Conservation (phyloP, 768 basidiomycete species). For the Brasilioporus rufonigricans region DNA sequence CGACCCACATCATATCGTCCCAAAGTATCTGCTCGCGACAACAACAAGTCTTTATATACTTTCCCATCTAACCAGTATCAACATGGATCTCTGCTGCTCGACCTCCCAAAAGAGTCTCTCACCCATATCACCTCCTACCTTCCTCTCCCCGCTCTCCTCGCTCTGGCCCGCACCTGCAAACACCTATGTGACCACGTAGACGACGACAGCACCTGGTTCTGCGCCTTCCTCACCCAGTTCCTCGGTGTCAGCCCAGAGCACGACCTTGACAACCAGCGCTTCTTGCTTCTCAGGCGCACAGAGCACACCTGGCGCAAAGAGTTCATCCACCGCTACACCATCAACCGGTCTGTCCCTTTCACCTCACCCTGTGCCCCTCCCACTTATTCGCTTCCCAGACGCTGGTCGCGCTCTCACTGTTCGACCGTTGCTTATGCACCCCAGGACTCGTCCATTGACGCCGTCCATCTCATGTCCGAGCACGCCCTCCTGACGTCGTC, state of each 20-base stretch:
- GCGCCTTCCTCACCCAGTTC: slow-evolving; percentile 69
- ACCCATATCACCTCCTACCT: slow-evolving; percentile 74
- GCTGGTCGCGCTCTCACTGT: slow-evolving; percentile 66
- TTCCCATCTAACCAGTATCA: slow-evolving; percentile 33
- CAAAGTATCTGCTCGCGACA: slow-evolving; percentile 33
- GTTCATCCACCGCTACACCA: slow-evolving; percentile 54
- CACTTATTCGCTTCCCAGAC: slow-evolving; percentile 41
- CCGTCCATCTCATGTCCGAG: slow-evolving; percentile 59
- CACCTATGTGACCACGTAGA: slow-evolving; percentile 62
- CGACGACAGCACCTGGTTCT: slow-evolving; percentile 77
- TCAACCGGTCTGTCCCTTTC: slow-evolving; percentile 45
- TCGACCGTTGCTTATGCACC: slow-evolving; percentile 63
- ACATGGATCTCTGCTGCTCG: slow-evolving; percentile 53
- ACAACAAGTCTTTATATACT: slow-evolving; percentile 27
- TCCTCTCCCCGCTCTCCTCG: slow-evolving; percentile 57
- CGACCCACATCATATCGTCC: slow-evolving; percentile 43
- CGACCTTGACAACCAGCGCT: slow-evolving; percentile 44
- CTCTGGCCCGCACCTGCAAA: slow-evolving; percentile 52
- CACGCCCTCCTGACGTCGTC: slow-evolving; percentile 59
- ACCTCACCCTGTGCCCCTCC: neutral
- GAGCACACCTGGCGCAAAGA: slow-evolving; percentile 69
- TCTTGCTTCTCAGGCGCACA: slow-evolving; percentile 53
- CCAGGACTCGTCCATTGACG: slow-evolving; percentile 52
- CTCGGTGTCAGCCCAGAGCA: slow-evolving; percentile 65
- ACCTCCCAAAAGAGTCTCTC: slow-evolving; percentile 68